Conservation (phyloP, 768 basidiomycete genomes). For the Collybia mongolica region DNA sequence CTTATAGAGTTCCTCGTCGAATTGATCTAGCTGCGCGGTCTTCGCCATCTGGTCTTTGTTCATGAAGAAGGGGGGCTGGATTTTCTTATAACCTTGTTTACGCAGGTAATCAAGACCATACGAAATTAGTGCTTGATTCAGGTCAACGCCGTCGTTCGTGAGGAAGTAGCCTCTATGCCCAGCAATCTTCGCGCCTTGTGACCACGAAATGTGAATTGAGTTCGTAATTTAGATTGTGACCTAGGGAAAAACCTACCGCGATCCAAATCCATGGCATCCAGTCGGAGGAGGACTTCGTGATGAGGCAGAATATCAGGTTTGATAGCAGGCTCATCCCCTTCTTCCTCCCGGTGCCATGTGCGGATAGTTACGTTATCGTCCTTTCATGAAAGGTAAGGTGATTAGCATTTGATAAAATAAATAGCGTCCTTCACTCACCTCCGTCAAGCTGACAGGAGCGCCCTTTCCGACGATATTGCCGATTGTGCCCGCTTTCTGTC, state of each 20-base stretch:
- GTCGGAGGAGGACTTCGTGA: conserved; percentile 90
- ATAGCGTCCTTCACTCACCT: conserved; percentile 49
- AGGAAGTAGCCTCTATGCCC: conserved; percentile 98
- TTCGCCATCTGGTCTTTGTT: conserved; percentile 97
- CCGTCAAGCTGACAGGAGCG: conserved; percentile 83
- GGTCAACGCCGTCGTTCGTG: conserved; percentile 92
- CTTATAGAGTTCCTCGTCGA: conserved; percentile 99
- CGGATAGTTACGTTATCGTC: conserved; percentile 85
- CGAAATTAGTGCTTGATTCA: conserved; percentile 93
- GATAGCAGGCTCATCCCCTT: conserved; percentile 68
- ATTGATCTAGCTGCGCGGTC: conserved; percentile 97
- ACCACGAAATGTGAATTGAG: background rate
- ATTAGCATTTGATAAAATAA: background rate
- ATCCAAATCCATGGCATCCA: conserved; percentile 97
- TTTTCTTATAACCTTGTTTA: conserved; percentile 81
- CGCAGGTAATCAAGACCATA: conserved; percentile 95
- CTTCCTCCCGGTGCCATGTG: conserved; percentile 85
- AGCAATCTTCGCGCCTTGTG: conserved; percentile 79
- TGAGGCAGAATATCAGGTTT: conserved; percentile 87
- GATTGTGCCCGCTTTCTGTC: conserved; percentile 74
- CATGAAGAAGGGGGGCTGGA: conserved; percentile 98
- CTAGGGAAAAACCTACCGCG: conserved; percentile 59
- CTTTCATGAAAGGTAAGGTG: conserved; percentile 22
- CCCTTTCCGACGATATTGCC: conserved; percentile 92
- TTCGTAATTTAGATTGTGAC: background rate